These are phyloP conservation scores for Cladophialophora carrionii DNA, from an alignment of 2,329 filamentous ascomycete genomes.

Conservation along the genomic window DNA sequence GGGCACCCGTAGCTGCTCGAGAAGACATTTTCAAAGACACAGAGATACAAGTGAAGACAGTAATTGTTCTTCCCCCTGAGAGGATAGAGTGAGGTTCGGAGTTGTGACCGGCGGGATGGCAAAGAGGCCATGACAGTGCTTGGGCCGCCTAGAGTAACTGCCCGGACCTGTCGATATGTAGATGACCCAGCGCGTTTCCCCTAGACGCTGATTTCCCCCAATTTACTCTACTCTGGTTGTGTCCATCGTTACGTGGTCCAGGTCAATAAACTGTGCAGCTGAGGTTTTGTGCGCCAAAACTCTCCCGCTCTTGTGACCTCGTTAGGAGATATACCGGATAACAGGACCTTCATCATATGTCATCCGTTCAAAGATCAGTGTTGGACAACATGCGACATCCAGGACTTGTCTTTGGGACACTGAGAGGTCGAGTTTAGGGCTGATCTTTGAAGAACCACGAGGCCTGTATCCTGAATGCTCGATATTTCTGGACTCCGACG, in stretches of 20 bases:
- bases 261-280: not conserved
- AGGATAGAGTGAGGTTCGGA: not conserved
- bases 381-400: not conserved
- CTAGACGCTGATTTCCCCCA: too few species aligned
- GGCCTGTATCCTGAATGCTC: not conserved
- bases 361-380: not conserved
- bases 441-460: not conserved
- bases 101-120: not conserved
- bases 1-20: not conserved
- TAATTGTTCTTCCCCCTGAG: not conserved
- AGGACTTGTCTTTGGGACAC: not conserved
- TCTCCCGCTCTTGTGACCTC: not conserved
- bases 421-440: too few species aligned
- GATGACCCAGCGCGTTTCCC: not conserved
- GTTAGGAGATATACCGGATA: not conserved
- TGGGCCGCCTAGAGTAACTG: not conserved
- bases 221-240: not conserved
- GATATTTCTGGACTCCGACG: not conserved
- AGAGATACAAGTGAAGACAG: not conserved
- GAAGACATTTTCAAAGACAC: slow-evolving; percentile 1
- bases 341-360: not conserved
- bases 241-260: too few species aligned
- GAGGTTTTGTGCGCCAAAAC: not conserved
- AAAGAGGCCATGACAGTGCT: not conserved
- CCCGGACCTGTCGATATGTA: not conserved